Evolutionary conservation across 148 eudicot species (phyloP).

Genomic region (Rhododendron mucronatum): DNA sequence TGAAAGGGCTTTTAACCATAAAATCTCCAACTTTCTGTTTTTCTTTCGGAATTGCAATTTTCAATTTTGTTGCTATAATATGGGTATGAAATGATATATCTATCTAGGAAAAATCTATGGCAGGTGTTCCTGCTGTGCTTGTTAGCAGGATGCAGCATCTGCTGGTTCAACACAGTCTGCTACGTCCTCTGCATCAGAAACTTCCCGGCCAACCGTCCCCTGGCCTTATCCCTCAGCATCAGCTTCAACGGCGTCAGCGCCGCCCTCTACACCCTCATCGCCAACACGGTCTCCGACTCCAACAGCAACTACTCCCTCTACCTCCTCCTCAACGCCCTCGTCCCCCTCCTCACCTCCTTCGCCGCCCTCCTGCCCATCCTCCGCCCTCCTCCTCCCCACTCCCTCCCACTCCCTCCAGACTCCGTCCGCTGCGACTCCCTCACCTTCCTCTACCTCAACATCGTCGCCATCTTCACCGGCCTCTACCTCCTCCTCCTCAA

Average conservation of each 20-base stretch:
- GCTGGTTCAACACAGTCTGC: constrained; percentile 95
- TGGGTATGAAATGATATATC: background rate
- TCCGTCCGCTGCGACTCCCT: constrained; percentile 36
- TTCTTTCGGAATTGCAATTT: too few relatives aligned
- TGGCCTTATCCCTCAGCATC: constrained; percentile 70
- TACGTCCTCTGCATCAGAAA: constrained; percentile 71
- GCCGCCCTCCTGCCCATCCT: constrained; percentile 56
- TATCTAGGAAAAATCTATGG: background rate
- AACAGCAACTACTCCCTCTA: constrained; percentile 25
- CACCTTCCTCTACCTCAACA: constrained; percentile 54
- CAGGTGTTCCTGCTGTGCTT: constrained; percentile 63
- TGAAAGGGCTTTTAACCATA: background rate
- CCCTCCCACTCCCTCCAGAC: constrained; percentile 37
- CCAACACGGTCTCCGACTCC: constrained; percentile 48
- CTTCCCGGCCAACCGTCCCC: constrained; percentile 53
- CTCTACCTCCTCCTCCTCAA: constrained; percentile 69
- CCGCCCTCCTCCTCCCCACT: constrained; percentile 43
- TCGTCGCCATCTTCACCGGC: constrained; percentile 62
- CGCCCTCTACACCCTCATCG: constrained; percentile 67
- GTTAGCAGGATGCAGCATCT: constrained; percentile 80
- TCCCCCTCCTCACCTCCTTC: constrained; percentile 53
- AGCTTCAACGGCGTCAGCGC: constrained; percentile 86
- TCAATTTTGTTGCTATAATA: background rate
- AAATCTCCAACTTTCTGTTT: background rate
- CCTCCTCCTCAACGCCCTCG: constrained; percentile 61